Evolutionary conservation across 345 rosid genomes (phyloP).

Genomic region (Excoecaria agallocha): DNA sequence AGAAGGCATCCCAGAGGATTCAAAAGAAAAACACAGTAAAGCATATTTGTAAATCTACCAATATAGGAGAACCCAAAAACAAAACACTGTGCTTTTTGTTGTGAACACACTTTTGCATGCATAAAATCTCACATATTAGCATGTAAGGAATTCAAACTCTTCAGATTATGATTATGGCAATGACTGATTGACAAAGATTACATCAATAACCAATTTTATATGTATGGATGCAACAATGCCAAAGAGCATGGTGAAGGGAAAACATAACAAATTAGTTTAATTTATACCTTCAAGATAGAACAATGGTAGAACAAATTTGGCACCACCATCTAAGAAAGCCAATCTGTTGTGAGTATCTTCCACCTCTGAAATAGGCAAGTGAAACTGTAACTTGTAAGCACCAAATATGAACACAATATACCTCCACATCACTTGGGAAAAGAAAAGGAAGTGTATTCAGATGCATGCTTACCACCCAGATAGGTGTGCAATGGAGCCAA

Average conservation of each 20-base stretch:
- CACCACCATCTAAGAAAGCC: constrained; percentile 80
- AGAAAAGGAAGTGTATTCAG: background rate
- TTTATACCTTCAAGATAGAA: constrained; percentile 79
- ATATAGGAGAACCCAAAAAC: background rate
- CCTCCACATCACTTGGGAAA: background rate
- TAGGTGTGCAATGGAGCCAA: constrained; percentile 86
- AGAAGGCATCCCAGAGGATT: background rate
- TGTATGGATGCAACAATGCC: background rate
- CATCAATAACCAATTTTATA: background rate
- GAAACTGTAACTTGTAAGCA: constrained; percentile 6
- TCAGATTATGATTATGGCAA: background rate
- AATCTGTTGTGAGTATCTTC: constrained; percentile 73
- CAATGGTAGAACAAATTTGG: constrained; percentile 58
- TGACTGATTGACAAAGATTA: background rate
- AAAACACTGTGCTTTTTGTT: background rate
- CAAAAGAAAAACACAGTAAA: background rate
- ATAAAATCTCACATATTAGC: background rate
- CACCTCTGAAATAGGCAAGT: constrained; percentile 53
- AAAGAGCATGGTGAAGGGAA: background rate
- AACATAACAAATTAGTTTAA: background rate
- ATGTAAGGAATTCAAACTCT: background rate
- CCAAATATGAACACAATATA: background rate
- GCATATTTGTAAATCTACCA: background rate
- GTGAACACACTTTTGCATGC: background rate
- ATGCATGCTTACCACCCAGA: constrained; percentile 68